Conservation (phyloP, 1,284 basidiomycete genomes). For the Leucoagaricus sp. region DNA sequence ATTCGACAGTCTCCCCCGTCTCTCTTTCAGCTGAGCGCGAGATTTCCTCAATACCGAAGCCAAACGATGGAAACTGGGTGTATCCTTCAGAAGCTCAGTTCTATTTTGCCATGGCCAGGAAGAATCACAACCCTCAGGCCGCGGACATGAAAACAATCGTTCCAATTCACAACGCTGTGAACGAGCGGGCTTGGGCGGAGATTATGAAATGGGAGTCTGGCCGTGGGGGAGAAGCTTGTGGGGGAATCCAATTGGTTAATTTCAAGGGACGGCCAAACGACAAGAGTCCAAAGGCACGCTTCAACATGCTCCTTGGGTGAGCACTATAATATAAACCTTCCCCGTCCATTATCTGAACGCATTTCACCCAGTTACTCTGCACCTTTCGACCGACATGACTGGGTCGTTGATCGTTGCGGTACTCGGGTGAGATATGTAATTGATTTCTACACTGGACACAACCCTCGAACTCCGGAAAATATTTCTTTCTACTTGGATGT, state of each 20-base stretch:
- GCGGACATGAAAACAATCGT: constrained; percentile 95
- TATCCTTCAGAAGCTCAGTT: constrained; percentile 99
- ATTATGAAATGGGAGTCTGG: constrained; percentile 89
- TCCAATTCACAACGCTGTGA: constrained; percentile 99
- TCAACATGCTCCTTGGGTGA: constrained; percentile 86
- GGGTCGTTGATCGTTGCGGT: constrained; percentile 93
- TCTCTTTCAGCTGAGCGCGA: constrained; percentile 71
- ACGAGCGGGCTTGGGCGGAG: constrained; percentile 94
- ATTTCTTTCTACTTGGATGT: constrained; percentile 93
- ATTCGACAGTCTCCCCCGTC: constrained; percentile 24
- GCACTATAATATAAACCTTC: constrained; percentile 30
- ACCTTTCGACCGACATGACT: constrained; percentile 98
- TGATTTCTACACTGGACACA: constrained; percentile 96
- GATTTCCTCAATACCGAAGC: constrained; percentile 86
- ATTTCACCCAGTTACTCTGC: constrained; percentile 71
- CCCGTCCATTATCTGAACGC: not conserved
- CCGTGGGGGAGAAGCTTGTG: constrained; percentile 78
- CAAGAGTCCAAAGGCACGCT: constrained; percentile 79
- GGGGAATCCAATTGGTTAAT: constrained; percentile 81
- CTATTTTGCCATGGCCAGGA: constrained; percentile 93
- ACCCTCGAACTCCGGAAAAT: constrained; percentile 41
- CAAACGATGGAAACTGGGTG: constrained; percentile 81
- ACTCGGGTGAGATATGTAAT: constrained; percentile 92
- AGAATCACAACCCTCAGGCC: constrained; percentile 83
- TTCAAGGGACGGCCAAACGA: constrained; percentile 83